Conservation (phyloP, 2,329 filamentous ascomycete species). For the Xylariomycetidae sp. region DNA sequence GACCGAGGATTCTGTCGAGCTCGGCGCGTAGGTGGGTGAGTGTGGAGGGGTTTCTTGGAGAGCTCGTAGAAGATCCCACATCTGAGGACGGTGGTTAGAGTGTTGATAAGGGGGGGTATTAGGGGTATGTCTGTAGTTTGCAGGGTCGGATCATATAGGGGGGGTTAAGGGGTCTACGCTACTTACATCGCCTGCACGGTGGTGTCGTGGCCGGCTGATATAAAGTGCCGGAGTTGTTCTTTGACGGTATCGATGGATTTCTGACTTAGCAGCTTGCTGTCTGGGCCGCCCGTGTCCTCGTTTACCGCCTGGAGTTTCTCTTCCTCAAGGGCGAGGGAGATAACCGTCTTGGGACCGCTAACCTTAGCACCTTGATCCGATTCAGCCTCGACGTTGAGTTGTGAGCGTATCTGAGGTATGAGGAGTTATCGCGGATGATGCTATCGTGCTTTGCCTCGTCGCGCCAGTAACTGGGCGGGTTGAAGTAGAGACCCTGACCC, state of each 20-base stretch:
- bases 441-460: conserved; percentile 1
- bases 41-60: conserved; percentile 16
- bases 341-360: conserved; percentile 7
- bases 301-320: background rate
- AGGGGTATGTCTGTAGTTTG: too few relatives aligned
- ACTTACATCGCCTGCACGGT: conserved; percentile 12
- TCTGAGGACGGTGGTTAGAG: background rate
- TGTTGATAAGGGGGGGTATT: too few relatives aligned
- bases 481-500: conserved; percentile 4
- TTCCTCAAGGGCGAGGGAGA: conserved; percentile 6
- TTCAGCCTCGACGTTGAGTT: too few relatives aligned
- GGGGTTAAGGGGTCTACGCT: background rate
- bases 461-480: conserved; percentile 2
- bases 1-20: conserved; percentile 22
- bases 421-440: too few relatives aligned
- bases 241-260: conserved; percentile 6
- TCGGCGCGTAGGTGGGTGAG: conserved; percentile 23
- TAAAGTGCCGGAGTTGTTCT: conserved; percentile 5
- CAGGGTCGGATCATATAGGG: background rate
- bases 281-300: too few relatives aligned
- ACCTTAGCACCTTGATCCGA: too few relatives aligned
- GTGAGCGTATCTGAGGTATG: too few relatives aligned
- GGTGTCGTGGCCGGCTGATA: conserved; percentile 10
- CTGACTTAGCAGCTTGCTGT: too few relatives aligned
- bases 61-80: conserved; percentile 12